Base-by-base conservation (phyloP, 2,329 filamentous ascomycete genomes). In the Capronia americana region DNA sequence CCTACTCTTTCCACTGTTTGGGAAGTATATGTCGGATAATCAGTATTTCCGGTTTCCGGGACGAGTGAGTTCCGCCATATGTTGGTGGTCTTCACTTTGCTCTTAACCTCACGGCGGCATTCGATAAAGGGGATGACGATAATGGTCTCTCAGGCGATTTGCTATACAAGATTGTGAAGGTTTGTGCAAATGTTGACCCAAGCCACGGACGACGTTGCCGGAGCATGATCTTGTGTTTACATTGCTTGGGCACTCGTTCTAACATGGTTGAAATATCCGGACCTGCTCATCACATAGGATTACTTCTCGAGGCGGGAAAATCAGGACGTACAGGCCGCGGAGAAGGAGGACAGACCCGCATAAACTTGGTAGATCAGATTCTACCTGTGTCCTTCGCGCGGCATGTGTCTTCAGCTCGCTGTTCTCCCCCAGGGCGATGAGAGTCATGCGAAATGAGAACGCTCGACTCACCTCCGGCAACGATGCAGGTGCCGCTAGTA, bases 361-460 rank as follows among this genome's bases (percentile, higher is more conserved):
- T 11, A n/a, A 23, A 7, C 65, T 75, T 83, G 14, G 76, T 90
- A n/a, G 83, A 84, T 17, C 86, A 89, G 61, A 78, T 87, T 4
- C 82, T 88, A 61, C 86, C 83, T 63, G 77, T 90, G 11, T 87
- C 86, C 0, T 88, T 86, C 70, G 85, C 87, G 2, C 84, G 87
- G 75, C 89, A 87, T 70, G 76, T 90, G 32, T 90, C n/a, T 90
- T 77, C 88, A 86, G 72, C 73, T 88, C 10, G 82, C 85, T 7
- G 77, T 89, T 30, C 77, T 88, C 10, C 80, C 88, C 2, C 50
- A 28, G 24, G 24, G n/a, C 7, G 26, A 28, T n/a, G 26, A 53
- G 50, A 24, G 8, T 10, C 5, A 53, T 23, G 24, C 50, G 23
- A n/a, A 28, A n/a, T 48, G 14, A 48, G 44, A 48, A n/a, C 14